A percentile compares a stretch with the other conserved stretches of the same genome.
These are phyloP conservation scores for Colletotrichum sp. DNA, from an alignment of 2,329 filamentous ascomycete genomes.

Conservation along the genomic window DNA sequence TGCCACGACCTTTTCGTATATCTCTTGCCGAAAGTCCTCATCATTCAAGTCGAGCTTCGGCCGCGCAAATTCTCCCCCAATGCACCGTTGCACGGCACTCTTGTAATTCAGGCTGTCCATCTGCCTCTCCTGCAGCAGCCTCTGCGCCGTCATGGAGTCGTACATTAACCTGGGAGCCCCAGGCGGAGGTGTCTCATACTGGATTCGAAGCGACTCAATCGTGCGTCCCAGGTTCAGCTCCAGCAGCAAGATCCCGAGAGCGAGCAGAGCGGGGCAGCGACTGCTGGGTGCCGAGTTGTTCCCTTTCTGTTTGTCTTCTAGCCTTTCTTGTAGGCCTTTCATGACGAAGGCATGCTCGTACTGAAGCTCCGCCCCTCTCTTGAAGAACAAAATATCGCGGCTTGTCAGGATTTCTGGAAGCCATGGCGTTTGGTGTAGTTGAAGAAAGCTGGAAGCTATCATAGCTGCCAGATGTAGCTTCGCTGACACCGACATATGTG, in stretches of 20 bases:
- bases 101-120: slow-evolving; percentile 20
- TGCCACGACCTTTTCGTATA: background rate
- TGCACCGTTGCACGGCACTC: slow-evolving; percentile 23
- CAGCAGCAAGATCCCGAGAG: slow-evolving; percentile 24
- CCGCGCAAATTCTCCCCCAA: slow-evolving; percentile 6
- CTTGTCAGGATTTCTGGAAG: slow-evolving; percentile 8
- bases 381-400: slow-evolving; percentile 18
- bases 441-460: slow-evolving; percentile 26
- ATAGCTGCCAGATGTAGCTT: slow-evolving; percentile 23
- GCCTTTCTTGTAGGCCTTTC: background rate
- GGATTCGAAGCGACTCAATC: background rate
- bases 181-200: background rate
- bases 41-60: background rate
- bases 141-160: background rate
- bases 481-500: background rate
- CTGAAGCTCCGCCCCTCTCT: background rate
- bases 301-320: background rate
- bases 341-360: slow-evolving; percentile 6
- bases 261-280: slow-evolving; percentile 10
- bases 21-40: background rate
- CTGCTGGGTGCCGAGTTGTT: background rate
- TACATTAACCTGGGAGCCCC: background rate
- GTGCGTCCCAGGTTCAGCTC: slow-evolving; percentile 22
- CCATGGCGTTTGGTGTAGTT: slow-evolving; percentile 28
- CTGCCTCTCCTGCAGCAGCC: background rate